These are phyloP conservation scores for Parietaria judaica DNA, from an alignment of 306 rosid genomes.

Conservation along the genomic window DNA sequence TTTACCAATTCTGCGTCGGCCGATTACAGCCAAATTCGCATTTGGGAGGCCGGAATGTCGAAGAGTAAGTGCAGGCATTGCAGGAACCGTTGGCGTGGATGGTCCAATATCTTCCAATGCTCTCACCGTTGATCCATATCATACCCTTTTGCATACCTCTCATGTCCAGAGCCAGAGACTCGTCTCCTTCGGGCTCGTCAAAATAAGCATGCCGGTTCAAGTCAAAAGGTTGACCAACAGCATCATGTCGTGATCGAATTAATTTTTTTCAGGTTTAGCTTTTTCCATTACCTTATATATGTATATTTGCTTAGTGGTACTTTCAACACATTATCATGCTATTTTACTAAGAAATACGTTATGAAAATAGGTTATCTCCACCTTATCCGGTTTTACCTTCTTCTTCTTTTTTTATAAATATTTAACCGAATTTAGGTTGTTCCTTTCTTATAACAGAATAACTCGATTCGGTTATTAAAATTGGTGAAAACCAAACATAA, in stretches of 20 bases:
- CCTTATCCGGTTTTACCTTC: no score
- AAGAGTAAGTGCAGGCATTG: constrained; percentile 45
- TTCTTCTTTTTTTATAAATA: no score
- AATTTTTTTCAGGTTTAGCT: neutral
- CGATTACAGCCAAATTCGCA: constrained; percentile 50
- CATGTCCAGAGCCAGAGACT: constrained; percentile 83
- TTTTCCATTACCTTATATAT: constrained; percentile 33
- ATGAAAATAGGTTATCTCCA: no score
- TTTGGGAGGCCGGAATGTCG: constrained; percentile 50
- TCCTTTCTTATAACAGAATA: no score
- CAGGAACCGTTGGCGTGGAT: constrained; percentile 56
- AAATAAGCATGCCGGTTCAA: constrained; percentile 43
- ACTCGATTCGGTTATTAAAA: no score
- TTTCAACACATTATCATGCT: no score
- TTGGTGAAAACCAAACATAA: no score
- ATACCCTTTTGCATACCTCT: constrained; percentile 77
- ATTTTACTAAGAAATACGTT: no score
- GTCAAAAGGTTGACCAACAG: neutral
- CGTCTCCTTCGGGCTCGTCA: constrained; percentile 52
- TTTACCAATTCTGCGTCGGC: constrained; percentile 81
- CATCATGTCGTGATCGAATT: neutral
- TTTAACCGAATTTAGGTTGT: no score
- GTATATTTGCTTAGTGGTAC: no score
- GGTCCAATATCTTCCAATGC: constrained; percentile 86
- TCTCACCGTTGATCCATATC: constrained; percentile 79